Evolutionary conservation across 192 early-diverging fungal species (phyloP), one percentile per base, ranked within the genome.

Genomic region (Lobulomyces angularis): DNA sequence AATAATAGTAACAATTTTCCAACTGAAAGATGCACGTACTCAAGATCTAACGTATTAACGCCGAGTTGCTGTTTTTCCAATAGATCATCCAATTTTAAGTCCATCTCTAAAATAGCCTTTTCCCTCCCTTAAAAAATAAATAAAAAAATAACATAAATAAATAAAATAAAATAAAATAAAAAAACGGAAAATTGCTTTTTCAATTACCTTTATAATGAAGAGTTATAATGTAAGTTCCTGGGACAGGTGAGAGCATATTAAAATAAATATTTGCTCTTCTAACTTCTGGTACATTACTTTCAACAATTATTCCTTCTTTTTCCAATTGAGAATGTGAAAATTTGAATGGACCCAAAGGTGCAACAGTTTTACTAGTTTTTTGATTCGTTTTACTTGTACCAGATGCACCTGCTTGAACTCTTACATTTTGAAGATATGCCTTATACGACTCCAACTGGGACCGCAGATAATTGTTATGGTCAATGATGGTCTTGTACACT

Each of bases 21-120:
- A n/a, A 95, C 86, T 43, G 83, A 84, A 23, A 95, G 67, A 36
- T 87, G 82, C 19, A 95, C 88, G 46, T 89, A 92, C 64, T 92
- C 89, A 7, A 95, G 65, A 56, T 95, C 90, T 17, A 95, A 56
- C 17, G 84, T 57, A 38, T 83, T 62, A 5, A 88, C 79, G 25
- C 87, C 85, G 51, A 84, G 75, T 62, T 90, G 86, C 77, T 95
- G 89, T 74, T 86, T 80, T 39, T 56, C 39, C 16, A 67, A 56
- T 48, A 76, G 50, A 29, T 68, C 57, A 40, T 62, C 51, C 33
- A 95, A 61, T 42, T 90, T 82, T 46, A 95, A 69, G 55, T 95
- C 89, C 89, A 95, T 95, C 61, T 90, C 88, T 45, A 95, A 53
- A 26, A 95, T 90, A 0, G 90, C 76, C 41, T 86, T 84, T 29